Evolutionary conservation across 208 protist species (phyloP).

Genomic region (Vickermania spadyakhi): DNA sequence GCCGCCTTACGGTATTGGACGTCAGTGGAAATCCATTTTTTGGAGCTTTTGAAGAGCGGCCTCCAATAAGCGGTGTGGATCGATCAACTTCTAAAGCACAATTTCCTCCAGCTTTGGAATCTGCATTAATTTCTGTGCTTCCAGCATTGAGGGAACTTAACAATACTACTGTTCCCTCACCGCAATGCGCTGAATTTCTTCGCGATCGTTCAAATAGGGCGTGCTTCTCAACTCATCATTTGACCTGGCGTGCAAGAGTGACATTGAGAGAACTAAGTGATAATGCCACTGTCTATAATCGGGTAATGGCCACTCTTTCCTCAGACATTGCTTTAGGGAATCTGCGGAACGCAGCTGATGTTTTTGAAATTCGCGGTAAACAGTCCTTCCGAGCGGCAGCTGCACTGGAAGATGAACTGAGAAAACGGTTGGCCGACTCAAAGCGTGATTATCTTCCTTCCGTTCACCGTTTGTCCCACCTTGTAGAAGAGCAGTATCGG

Average conservation of each 20-base stretch:
- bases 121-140: conserved; percentile 2
- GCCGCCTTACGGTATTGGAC: conserved; percentile 25
- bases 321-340: background rate
- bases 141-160: conserved; percentile 31
- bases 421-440: background rate
- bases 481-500: conserved; percentile 2
- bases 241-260: too few relatives aligned
- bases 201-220: too few relatives aligned
- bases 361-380: background rate
- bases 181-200: too few relatives aligned
- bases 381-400: conserved; percentile 6
- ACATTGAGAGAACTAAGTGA: too few relatives aligned
- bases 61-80: background rate
- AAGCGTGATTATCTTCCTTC: conserved; percentile 1
- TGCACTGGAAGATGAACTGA: conserved; percentile 8
- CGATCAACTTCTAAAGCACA: background rate
- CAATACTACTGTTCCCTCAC: conserved; percentile 9
- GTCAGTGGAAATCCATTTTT: conserved; percentile 53
- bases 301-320: too few relatives aligned
- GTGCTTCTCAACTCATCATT: too few relatives aligned
- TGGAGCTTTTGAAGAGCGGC: too few relatives aligned
- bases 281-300: too few relatives aligned
- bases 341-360: conserved; percentile 2
- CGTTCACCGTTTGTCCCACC: conserved; percentile 5
- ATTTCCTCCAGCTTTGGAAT: background rate